Percentiles rank a stretch among this genome's conserved stretches.
Conservation (phyloP, 345 rosid genomes). For the Ricinus communis region DNA sequence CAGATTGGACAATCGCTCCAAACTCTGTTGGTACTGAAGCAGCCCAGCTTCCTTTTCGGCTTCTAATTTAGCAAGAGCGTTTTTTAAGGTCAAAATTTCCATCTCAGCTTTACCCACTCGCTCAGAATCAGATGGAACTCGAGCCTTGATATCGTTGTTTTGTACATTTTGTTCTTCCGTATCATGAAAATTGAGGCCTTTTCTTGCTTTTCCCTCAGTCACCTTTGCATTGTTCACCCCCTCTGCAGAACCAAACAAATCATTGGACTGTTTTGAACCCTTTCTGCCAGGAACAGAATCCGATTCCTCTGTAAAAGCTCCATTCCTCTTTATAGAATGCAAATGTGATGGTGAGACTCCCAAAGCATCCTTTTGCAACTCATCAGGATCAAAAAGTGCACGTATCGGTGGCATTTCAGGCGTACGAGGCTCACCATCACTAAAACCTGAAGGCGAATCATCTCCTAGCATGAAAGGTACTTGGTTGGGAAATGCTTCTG, state of each 20-base stretch:
- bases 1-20: slow-evolving; percentile 65
- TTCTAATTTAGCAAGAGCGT: slow-evolving; percentile 77
- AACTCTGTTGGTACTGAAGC: slow-evolving; percentile 65
- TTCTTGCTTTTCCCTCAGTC: slow-evolving; percentile 65
- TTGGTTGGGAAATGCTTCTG: slow-evolving; percentile 95
- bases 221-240: slow-evolving; percentile 29
- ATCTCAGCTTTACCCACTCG: slow-evolving; percentile 64
- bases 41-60: slow-evolving; percentile 83
- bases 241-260: slow-evolving; percentile 44
- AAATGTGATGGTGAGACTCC: slow-evolving; percentile 49
- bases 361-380: slow-evolving; percentile 58
- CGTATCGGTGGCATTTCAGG: slow-evolving; percentile 60
- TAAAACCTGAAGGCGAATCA: slow-evolving; percentile 57
- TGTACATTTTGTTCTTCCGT: slow-evolving; percentile 37
- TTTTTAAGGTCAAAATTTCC: slow-evolving; percentile 71
- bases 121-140: slow-evolving; percentile 56
- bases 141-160: slow-evolving; percentile 37
- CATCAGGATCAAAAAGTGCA: slow-evolving; percentile 53
- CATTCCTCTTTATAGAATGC: slow-evolving; percentile 51
- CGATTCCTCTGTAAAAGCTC: slow-evolving; percentile 64
- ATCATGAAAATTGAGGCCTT: slow-evolving; percentile 69
- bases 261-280: slow-evolving; percentile 58
- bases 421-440: slow-evolving; percentile 66
- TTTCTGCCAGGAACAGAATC: slow-evolving; percentile 45
- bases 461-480: slow-evolving; percentile 60